phyloP scores from a whole-genome alignment of 2,329 filamentous ascomycete genomes.

The Knufia fluminis region DNA sequence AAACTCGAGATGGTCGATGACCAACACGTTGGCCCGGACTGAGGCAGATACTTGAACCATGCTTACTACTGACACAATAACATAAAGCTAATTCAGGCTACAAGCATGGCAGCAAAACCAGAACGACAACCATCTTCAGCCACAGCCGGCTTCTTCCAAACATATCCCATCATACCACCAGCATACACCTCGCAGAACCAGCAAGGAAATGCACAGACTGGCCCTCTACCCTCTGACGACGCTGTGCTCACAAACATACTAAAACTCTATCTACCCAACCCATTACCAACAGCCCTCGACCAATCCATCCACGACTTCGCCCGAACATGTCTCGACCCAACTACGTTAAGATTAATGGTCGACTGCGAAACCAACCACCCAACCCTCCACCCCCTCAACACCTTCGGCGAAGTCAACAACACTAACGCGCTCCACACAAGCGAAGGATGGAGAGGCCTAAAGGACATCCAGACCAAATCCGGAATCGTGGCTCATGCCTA shows the following conservation, averaged over 20 bases:
- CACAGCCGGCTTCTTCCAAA: conserved; percentile 9
- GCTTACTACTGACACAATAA: no score
- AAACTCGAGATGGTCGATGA: no score
- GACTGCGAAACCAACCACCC: conserved; percentile 18
- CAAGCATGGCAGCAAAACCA: conserved; percentile 1
- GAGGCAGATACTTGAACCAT: no score
- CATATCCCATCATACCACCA: conserved; percentile 4
- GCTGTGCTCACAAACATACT: conserved; percentile 5
- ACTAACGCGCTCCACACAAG: conserved; percentile 34
- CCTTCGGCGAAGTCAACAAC: conserved; percentile 21
- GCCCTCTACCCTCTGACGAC: conserved; percentile 1
- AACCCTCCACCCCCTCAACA: conserved; percentile 16
- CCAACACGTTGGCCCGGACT: no score
- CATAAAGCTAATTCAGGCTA: neutral
- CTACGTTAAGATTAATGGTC: conserved; percentile 16
- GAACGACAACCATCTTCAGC: conserved; percentile 4
- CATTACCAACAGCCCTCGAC: neutral
- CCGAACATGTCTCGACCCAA: conserved; percentile 2
- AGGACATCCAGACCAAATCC: conserved; percentile 49
- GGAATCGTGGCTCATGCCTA: conserved; percentile 55
- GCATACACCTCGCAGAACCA: neutral
- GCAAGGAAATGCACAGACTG: neutral
- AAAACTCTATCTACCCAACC: conserved; percentile 1
- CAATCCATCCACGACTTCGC: conserved; percentile 3
- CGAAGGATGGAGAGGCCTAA: conserved; percentile 51